These are phyloP conservation scores for Colletotrichum melonis DNA, from an alignment of 2,329 filamentous ascomycete genomes.

Conservation along the genomic window DNA sequence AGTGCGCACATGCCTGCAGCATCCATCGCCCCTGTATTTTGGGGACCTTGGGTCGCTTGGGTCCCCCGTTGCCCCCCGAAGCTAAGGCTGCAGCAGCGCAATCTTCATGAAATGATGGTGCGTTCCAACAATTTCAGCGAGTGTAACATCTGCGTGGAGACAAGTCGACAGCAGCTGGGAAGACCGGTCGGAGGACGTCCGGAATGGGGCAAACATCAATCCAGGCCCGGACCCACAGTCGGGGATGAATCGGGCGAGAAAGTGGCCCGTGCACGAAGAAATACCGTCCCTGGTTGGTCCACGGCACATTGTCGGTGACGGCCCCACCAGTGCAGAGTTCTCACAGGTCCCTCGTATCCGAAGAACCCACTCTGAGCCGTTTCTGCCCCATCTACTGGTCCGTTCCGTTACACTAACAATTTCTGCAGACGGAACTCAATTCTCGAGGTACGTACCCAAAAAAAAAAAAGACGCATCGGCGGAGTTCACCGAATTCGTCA, in stretches of 20 bases:
- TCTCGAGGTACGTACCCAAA: not conserved
- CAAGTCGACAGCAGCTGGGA: too few species aligned
- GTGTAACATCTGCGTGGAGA: constrained; percentile 23
- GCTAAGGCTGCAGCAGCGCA: constrained; percentile 21
- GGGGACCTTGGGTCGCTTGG: not conserved
- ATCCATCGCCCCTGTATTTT: constrained; percentile 4
- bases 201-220: not conserved
- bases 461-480: not conserved
- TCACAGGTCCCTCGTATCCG: constrained; percentile 29
- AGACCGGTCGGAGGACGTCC: constrained; percentile 25
- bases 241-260: constrained; percentile 15
- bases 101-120: constrained; percentile 24
- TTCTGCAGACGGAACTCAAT: not conserved
- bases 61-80: not conserved
- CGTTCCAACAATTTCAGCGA: constrained; percentile 32
- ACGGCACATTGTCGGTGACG: constrained; percentile 12
- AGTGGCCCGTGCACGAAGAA: not conserved
- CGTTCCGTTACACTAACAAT: not conserved
- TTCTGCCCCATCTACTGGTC: constrained; percentile 6
- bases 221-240: constrained; percentile 17
- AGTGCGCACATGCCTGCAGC: not conserved
- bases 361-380: constrained; percentile 2
- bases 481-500: not conserved
- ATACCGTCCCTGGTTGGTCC: constrained; percentile 28
- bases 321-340: constrained; percentile 31